phyloP scores from a whole-genome alignment of 2,329 filamentous ascomycete species.

The Neonectria sp. region DNA sequence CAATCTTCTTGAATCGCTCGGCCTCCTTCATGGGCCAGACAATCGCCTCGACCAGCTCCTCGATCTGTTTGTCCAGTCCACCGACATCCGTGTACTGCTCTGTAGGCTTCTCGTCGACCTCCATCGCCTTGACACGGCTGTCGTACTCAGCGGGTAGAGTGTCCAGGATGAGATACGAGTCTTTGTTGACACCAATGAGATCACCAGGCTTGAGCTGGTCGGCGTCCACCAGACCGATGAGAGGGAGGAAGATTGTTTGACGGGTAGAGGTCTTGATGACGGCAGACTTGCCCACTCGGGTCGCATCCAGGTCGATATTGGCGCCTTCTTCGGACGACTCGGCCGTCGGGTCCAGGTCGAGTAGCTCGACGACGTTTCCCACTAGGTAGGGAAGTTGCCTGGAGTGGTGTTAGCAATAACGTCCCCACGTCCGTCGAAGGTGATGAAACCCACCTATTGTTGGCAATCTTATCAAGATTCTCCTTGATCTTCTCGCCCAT shows the following conservation, averaged over 20 bases:
- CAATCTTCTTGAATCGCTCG: conserved; percentile 99
- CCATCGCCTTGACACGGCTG: conserved; percentile 99
- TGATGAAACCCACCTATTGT: conserved; percentile 82
- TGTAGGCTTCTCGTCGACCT: conserved; percentile 99
- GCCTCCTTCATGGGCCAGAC: conserved; percentile 99
- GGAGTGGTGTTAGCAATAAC: conserved; percentile 25
- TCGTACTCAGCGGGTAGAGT: conserved; percentile 98
- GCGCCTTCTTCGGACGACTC: conserved; percentile 98
- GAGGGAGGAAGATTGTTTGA: conserved; percentile 97
- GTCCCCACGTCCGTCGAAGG: not conserved
- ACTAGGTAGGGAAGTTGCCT: conserved; percentile 99
- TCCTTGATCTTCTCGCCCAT: conserved; percentile 99
- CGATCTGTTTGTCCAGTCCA: conserved; percentile 98
- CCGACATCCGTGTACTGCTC: conserved; percentile 99
- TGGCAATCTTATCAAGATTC: conserved; percentile 98
- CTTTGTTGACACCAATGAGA: conserved; percentile 98
- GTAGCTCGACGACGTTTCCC: conserved; percentile 96
- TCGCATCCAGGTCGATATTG: conserved; percentile 98
- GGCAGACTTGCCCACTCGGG: conserved; percentile 95
- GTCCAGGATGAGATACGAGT: conserved; percentile 97
- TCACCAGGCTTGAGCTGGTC: conserved; percentile 96
- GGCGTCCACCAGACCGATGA: conserved; percentile 97
- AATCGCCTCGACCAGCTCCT: conserved; percentile 97
- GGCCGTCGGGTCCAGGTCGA: conserved; percentile 95
- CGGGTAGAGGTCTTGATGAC: conserved; percentile 99